phyloP scores from a whole-genome alignment of 495 filamentous ascomycete species.

The Massariosphaeria phaeospora region DNA sequence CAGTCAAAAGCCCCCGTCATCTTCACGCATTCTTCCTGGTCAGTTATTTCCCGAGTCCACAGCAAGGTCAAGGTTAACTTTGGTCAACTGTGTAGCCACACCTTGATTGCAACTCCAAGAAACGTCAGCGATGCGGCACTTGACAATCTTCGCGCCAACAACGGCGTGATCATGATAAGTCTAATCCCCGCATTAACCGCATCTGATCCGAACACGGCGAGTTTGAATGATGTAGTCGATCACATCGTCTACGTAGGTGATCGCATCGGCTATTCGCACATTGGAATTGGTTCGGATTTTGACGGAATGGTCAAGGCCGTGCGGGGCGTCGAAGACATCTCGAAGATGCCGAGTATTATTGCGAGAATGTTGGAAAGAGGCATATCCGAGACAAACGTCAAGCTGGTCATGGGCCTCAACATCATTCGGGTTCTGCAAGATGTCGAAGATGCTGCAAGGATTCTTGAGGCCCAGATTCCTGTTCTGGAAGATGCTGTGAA shows the following conservation, averaged over 20 bases:
- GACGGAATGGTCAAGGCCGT: conserved; percentile 52
- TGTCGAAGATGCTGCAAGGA: conserved; percentile 16
- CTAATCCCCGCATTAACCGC: conserved; percentile 9
- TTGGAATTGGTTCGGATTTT: conserved; percentile 62
- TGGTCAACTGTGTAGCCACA: background rate
- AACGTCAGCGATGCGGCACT: conserved; percentile 57
- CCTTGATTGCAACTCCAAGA: conserved; percentile 30
- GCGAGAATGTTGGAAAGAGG: conserved; percentile 45
- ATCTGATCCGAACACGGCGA: background rate
- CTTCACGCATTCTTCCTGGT: conserved; percentile 25
- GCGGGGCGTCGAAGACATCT: conserved; percentile 47
- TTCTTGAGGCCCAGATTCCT: background rate
- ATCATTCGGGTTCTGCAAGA: conserved; percentile 30
- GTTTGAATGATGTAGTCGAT: conserved; percentile 37
- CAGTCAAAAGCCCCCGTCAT: conserved; percentile 12
- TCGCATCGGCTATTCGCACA: conserved; percentile 55
- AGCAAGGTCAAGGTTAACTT: background rate
- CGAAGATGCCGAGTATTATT: conserved; percentile 67
- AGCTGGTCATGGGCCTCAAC: conserved; percentile 32
- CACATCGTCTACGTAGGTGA: conserved; percentile 56
- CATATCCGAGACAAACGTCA: conserved; percentile 13
- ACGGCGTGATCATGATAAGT: conserved; percentile 25
- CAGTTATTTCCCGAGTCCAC: background rate
- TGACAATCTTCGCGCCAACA: conserved; percentile 13
- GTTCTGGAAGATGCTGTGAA: conserved; percentile 11